Evolutionary conservation across 805 yeast species (phyloP).

Genomic region (Wickerhamomyces bisporus): DNA sequence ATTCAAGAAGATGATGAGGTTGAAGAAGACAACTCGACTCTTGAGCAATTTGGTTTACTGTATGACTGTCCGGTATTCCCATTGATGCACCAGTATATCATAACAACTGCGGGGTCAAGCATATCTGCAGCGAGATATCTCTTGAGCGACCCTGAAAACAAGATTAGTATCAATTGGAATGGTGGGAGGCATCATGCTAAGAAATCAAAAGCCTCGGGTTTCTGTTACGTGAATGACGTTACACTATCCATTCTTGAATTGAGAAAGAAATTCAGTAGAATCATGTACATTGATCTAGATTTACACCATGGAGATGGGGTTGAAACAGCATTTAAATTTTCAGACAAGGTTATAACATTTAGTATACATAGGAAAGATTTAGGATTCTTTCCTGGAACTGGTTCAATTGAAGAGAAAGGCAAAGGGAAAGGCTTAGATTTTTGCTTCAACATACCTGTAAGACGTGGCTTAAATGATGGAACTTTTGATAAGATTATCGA

Average conservation of each 20-base stretch:
- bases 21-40: slow-evolving; percentile 5
- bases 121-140: slow-evolving; percentile 41
- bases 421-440: slow-evolving; percentile 29
- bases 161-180: slow-evolving; percentile 60
- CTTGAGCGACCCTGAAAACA: slow-evolving; percentile 4
- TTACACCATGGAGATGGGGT: slow-evolving; percentile 84
- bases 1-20: slow-evolving; percentile 6
- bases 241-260: slow-evolving; percentile 50
- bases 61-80: slow-evolving; percentile 67
- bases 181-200: slow-evolving; percentile 77
- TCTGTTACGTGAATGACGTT: slow-evolving; percentile 69
- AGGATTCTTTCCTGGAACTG: slow-evolving; percentile 76
- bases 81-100: slow-evolving; percentile 43
- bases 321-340: slow-evolving; percentile 53
- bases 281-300: slow-evolving; percentile 67
- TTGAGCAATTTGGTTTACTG: slow-evolving; percentile 40
- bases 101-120: slow-evolving; percentile 51
- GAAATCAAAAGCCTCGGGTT: slow-evolving; percentile 55
- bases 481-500: slow-evolving; percentile 32
- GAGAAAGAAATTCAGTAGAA: slow-evolving; percentile 38
- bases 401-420: slow-evolving; percentile 35
- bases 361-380: slow-evolving; percentile 60
- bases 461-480: slow-evolving; percentile 49
- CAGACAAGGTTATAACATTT: slow-evolving; percentile 51
- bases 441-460: slow-evolving; percentile 50